These are phyloP conservation scores for Talaromyces pinophilus DNA, from an alignment of 2,329 filamentous ascomycete species.

Conservation along the genomic window DNA sequence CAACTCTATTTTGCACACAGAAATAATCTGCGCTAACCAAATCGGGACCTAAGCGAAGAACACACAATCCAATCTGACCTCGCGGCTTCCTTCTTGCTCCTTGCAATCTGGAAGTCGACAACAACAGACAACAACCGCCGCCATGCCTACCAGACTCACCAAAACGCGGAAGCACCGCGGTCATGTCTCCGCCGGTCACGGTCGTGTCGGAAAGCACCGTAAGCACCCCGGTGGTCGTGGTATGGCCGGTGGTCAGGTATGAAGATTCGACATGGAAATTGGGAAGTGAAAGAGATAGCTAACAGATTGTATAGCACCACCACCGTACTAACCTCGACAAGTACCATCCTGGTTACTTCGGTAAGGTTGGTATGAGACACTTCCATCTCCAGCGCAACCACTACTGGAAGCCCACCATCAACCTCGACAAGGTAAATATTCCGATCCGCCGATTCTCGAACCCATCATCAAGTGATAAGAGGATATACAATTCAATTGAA, in stretches of 20 bases:
- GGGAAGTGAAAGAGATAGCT: not conserved
- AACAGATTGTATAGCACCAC: slow-evolving; percentile 70
- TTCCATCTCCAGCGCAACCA: slow-evolving; percentile 97
- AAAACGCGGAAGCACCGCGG: slow-evolving; percentile 68
- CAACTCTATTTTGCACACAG: slow-evolving; percentile 21
- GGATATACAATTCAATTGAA: not conserved
- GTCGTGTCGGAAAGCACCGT: slow-evolving; percentile 98
- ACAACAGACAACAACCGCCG: slow-evolving; percentile 30
- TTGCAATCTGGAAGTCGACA: slow-evolving; percentile 24
- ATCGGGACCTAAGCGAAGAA: slow-evolving; percentile 22
- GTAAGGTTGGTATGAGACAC: slow-evolving; percentile 92
- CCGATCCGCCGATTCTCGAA: slow-evolving; percentile 15
- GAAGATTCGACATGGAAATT: not conserved
- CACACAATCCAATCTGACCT: slow-evolving; percentile 19
- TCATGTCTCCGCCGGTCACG: slow-evolving; percentile 97
- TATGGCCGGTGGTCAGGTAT: slow-evolving; percentile 82
- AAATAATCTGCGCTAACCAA: slow-evolving; percentile 3
- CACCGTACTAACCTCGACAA: slow-evolving; percentile 91
- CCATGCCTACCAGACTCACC: slow-evolving; percentile 55
- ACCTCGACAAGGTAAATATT: slow-evolving; percentile 89
- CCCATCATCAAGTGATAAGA: not conserved
- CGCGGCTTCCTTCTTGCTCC: slow-evolving; percentile 14
- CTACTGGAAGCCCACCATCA: slow-evolving; percentile 98
- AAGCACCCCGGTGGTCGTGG: slow-evolving; percentile 80
- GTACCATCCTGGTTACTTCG: slow-evolving; percentile 99